These are phyloP conservation scores for Straminergon stramineum DNA, from an alignment of 225 moss, liverwort and hornwort genomes.

Conservation along the genomic window DNA sequence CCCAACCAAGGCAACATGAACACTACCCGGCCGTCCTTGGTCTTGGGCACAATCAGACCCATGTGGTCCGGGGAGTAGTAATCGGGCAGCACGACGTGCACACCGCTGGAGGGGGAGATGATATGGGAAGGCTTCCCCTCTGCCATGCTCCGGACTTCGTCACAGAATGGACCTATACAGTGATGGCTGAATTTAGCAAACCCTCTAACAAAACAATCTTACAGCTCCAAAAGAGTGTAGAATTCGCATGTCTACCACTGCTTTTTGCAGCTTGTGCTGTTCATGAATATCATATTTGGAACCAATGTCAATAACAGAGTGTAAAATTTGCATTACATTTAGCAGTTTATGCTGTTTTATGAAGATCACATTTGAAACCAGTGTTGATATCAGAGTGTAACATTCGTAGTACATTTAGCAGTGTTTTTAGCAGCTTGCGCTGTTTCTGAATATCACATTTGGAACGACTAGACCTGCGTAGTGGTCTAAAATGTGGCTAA, in stretches of 20 bases:
- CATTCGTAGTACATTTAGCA: neutral
- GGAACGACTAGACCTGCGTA: neutral
- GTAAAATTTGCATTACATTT: neutral
- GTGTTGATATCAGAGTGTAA: neutral
- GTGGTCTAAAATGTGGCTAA: neutral
- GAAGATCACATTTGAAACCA: neutral
- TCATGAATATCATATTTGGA: neutral
- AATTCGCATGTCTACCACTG: neutral
- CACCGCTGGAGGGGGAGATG: slow-evolving; percentile 89
- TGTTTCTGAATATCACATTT: neutral
- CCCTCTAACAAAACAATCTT: neutral
- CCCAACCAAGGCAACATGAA: slow-evolving; percentile 99
- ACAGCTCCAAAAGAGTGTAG: neutral
- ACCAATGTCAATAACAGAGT: neutral
- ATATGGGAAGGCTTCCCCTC: slow-evolving; percentile 40
- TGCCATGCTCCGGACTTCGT: slow-evolving; percentile 55
- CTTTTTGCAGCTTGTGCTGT: neutral
- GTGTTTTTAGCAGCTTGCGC: neutral
- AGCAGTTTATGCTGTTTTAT: neutral
- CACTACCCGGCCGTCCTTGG: slow-evolving; percentile 91
- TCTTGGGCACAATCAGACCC: slow-evolving; percentile 97
- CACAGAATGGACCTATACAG: slow-evolving; percentile 76
- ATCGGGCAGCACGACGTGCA: slow-evolving; percentile 91
- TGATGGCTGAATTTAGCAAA: neutral
- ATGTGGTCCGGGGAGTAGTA: slow-evolving; percentile 95